These are phyloP conservation scores for Stemphylium beticola DNA, from an alignment of 2,329 filamentous ascomycete species.

Conservation along the genomic window DNA sequence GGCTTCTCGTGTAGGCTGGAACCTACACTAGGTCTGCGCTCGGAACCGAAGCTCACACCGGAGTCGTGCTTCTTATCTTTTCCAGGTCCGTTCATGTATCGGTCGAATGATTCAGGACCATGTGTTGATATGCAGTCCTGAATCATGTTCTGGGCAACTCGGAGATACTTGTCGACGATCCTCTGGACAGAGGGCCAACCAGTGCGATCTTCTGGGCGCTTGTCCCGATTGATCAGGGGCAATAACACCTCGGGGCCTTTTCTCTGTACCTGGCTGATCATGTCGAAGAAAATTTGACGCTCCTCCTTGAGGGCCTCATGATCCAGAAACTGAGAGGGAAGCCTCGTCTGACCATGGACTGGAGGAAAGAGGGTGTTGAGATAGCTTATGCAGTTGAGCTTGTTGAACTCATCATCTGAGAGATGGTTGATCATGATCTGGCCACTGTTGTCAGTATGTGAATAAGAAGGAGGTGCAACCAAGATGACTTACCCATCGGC, in stretches of 20 bases:
- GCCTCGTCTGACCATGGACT: constrained; percentile 44
- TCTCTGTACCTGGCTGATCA: constrained; percentile 64
- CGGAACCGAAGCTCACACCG: constrained; percentile 64
- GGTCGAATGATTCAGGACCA: constrained; percentile 44
- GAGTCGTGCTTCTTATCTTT: constrained; percentile 67
- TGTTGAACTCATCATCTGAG: constrained; percentile 66
- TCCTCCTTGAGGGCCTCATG: constrained; percentile 60
- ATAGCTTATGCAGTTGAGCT: constrained; percentile 70
- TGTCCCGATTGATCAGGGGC: constrained; percentile 61
- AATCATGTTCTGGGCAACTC: constrained; percentile 65
- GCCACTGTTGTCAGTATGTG: constrained; percentile 10
- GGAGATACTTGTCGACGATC: constrained; percentile 64
- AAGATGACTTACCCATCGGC: constrained; percentile 64
- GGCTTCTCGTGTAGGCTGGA: constrained; percentile 34
- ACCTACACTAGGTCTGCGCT: constrained; percentile 40
- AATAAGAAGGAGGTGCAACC: background rate
- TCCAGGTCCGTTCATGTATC: constrained; percentile 38
- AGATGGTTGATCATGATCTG: constrained; percentile 71
- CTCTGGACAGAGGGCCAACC: constrained; percentile 60
- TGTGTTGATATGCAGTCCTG: constrained; percentile 62
- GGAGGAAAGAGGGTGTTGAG: constrained; percentile 72
- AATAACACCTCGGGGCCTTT: constrained; percentile 61
- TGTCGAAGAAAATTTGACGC: constrained; percentile 67
- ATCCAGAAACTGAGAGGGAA: constrained; percentile 60
- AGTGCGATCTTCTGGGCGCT: constrained; percentile 58